Evolutionary conservation across 2,329 filamentous ascomycete genomes (phyloP).

Genomic region (Canariomyces notabilis): DNA sequence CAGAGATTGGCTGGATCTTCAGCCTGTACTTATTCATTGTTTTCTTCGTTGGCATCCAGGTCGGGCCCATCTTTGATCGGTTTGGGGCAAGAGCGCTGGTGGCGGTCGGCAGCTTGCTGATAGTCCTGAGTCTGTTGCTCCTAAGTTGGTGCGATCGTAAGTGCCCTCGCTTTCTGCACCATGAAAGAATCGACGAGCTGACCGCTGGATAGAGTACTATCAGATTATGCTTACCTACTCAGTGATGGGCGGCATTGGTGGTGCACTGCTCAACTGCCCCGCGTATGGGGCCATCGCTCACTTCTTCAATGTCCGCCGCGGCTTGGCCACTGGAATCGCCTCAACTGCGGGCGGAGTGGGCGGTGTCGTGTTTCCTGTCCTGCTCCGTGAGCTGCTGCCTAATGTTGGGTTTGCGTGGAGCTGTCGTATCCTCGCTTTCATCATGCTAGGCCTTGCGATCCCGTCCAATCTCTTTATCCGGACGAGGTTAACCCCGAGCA

Average conservation of each 20-base stretch:
- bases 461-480: conserved; percentile 45
- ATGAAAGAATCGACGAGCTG: neutral
- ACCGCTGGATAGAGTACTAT: conserved; percentile 53
- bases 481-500: conserved; percentile 50
- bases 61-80: conserved; percentile 76
- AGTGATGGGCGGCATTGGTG: conserved; percentile 65
- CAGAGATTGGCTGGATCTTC: conserved; percentile 80
- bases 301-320: conserved; percentile 70
- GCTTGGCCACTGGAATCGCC: conserved; percentile 76
- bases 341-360: conserved; percentile 65
- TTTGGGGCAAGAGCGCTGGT: conserved; percentile 67
- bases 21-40: conserved; percentile 74
- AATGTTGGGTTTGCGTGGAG: conserved; percentile 45
- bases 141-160: conserved; percentile 61
- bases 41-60: conserved; percentile 76
- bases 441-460: conserved; percentile 42
- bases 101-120: conserved; percentile 54
- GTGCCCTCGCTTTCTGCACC: conserved; percentile 17
- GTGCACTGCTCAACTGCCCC: conserved; percentile 72
- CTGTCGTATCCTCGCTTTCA: conserved; percentile 46
- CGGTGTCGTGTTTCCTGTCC: conserved; percentile 58
- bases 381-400: conserved; percentile 43
- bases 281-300: conserved; percentile 71
- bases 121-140: conserved; percentile 59
- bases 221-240: conserved; percentile 77